phyloP scores from a whole-genome alignment of 495 filamentous ascomycete genomes.

The Neurospora discreta region DNA sequence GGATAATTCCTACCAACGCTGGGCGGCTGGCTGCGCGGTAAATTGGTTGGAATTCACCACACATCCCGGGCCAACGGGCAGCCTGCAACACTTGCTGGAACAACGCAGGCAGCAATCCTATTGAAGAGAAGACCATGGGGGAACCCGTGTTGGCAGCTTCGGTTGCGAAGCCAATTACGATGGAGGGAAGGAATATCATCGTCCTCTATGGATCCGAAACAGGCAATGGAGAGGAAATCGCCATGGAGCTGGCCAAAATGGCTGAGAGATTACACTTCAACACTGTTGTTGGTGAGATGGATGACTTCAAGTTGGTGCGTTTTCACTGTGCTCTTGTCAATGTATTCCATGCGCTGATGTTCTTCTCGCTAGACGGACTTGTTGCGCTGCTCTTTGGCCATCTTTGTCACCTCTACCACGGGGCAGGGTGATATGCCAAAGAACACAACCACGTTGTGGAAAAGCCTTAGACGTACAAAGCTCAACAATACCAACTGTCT shows the following conservation, averaged over 20 bases:
- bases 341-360: conserved; percentile 21
- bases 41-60: not conserved
- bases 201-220: conserved; percentile 92
- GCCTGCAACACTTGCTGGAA: not conserved
- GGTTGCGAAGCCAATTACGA: conserved; percentile 2
- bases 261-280: conserved; percentile 65
- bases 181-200: conserved; percentile 48
- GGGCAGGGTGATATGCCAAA: conserved; percentile 87
- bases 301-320: conserved; percentile 64
- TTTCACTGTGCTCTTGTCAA: conserved; percentile 13
- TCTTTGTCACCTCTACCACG: conserved; percentile 82
- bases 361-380: conserved; percentile 27
- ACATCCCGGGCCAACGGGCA: not conserved
- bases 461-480: conserved; percentile 63
- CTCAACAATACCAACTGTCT: conserved; percentile 63
- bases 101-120: not conserved
- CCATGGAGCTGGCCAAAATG: conserved; percentile 66
- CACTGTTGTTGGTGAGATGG: conserved; percentile 63
- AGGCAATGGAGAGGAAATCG: conserved; percentile 81
- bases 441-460: conserved; percentile 78
- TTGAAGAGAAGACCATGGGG: conserved; percentile 2
- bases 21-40: not conserved
- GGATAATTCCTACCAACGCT: not conserved
- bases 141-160: not conserved
- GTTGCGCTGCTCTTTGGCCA: conserved; percentile 46